Evolutionary conservation across 1,139 yeast species (phyloP), one percentile per base, ranked within the genome.

Genomic region (Blastobotrys ciferrii): DNA sequence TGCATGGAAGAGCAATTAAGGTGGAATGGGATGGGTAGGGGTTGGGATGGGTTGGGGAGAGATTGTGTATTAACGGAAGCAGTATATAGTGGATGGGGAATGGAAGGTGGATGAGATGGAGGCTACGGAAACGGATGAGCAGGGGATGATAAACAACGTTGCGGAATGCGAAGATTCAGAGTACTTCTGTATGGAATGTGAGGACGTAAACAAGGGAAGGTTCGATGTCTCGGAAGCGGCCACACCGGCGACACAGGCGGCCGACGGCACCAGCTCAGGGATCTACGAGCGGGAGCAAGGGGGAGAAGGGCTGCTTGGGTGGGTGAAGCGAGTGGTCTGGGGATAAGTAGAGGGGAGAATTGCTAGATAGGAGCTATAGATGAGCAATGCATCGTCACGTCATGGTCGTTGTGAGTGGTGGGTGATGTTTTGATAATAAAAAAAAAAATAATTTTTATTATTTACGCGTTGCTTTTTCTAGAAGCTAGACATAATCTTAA

Each of bases 41-140:
- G n/a, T n/a, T n/a, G n/a, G n/a, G n/a, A n/a, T n/a, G n/a, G n/a
- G n/a, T n/a, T 30, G 12, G 12, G 12, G 32, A 30, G 12, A n/a
- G 32, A 30, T 14, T 14, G 13, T 30, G 6, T 30, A 14, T 6
- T 32, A 32, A 32, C 36, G 11, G 13, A 18, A 11, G 3, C 37
- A 86, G 69, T 86, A 80, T 62, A 78, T 85, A 48, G 87, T 85
- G 43, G 91, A 85, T 62, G 91, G 84, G 31, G 77, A 77, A 37
- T 85, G 94, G 94, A 60, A 63, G 33, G 73, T 78, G 15, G 76
- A 79, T 48, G 62, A 69, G 2, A 60, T 68, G 14, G 81, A 76
- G 58, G 72, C 72, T 52, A 64, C 72, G 37, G 70, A 71, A 51
- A 69, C 70, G 20, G 82, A 76, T 54, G 78, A 68, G 9, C 60